Conservation (phyloP, 1,284 basidiomycete species). For the Tilletia indica region DNA sequence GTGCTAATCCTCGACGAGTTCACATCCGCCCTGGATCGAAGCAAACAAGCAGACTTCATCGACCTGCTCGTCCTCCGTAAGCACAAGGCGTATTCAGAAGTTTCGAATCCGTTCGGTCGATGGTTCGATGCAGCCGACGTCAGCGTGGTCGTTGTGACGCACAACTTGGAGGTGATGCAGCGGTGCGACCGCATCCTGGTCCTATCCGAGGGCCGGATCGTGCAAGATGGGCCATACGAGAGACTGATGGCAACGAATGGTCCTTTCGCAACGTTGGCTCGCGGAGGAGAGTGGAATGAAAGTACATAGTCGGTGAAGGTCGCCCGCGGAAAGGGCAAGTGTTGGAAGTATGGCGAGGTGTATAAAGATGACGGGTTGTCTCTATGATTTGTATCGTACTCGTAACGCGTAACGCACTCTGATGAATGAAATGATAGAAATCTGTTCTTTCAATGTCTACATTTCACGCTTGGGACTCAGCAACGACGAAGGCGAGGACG, state of each 20-base stretch:
- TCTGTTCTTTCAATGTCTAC: not conserved
- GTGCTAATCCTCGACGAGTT: conserved; percentile 92
- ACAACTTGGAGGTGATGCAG: conserved; percentile 86
- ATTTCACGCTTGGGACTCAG: conserved; percentile 57
- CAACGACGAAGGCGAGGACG: conserved; percentile 71
- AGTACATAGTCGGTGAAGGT: too few relatives aligned
- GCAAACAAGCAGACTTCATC: conserved; percentile 76
- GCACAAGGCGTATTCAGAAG: not conserved
- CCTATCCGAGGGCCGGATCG: conserved; percentile 72
- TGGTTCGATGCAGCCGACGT: conserved; percentile 57
- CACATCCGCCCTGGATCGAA: conserved; percentile 81
- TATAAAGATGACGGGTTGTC: too few relatives aligned
- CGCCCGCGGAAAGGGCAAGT: not conserved
- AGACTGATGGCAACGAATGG: conserved; percentile 67
- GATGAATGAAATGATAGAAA: not conserved
- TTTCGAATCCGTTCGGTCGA: too few relatives aligned
- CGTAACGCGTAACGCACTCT: not conserved
- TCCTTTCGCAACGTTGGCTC: conserved; percentile 76
- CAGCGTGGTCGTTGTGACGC: conserved; percentile 88
- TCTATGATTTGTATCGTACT: too few relatives aligned
- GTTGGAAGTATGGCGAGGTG: not conserved
- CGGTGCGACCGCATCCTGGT: conserved; percentile 87
- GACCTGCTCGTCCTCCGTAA: conserved; percentile 65
- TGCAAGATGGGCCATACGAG: conserved; percentile 76
- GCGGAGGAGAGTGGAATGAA: conserved; percentile 67